Evolutionary conservation across 805 yeast genomes (phyloP).

Genomic region (Starmerella scarabaei): DNA sequence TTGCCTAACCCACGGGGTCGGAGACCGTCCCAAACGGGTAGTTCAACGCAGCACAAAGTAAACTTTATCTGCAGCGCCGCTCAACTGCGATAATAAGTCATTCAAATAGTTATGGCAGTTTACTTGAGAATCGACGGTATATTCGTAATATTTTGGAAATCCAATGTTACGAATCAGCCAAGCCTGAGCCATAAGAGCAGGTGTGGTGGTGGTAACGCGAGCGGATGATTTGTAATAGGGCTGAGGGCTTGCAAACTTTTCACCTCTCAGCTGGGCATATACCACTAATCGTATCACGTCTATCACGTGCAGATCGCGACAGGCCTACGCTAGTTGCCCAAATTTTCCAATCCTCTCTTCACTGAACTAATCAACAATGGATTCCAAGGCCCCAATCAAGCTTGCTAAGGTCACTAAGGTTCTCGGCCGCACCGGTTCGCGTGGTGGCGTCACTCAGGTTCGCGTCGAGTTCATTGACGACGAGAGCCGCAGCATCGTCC

Average conservation of each 20-base stretch:
- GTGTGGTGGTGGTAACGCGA: too few species aligned
- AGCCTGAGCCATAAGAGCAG: too few species aligned
- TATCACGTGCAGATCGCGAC: slow-evolving; percentile 3
- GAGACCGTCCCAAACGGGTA: too few species aligned
- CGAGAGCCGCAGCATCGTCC: slow-evolving; percentile 87
- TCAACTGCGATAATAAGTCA: too few species aligned
- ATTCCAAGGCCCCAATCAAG: slow-evolving; percentile 65
- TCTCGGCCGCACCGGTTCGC: slow-evolving; percentile 99
- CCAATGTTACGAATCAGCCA: too few species aligned
- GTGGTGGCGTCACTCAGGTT: slow-evolving; percentile 99
- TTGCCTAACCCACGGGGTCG: too few species aligned
- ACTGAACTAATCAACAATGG: slow-evolving; percentile 23
- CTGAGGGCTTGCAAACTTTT: slow-evolving; percentile 7
- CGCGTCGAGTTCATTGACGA: slow-evolving; percentile 95
- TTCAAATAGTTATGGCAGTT: too few species aligned
- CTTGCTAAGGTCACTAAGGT: slow-evolving; percentile 99
- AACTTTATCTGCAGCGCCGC: too few species aligned
- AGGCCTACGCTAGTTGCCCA: slow-evolving; percentile 1
- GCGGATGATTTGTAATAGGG: too few species aligned
- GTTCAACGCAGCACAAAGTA: too few species aligned
- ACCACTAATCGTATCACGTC: neutral
- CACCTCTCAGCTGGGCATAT: neutral
- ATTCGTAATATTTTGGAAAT: too few species aligned
- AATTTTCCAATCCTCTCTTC: slow-evolving; percentile 9
- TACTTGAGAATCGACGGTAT: too few species aligned